These are phyloP conservation scores for Somion occarium DNA, from an alignment of 1,284 basidiomycete genomes.

Conservation along the genomic window DNA sequence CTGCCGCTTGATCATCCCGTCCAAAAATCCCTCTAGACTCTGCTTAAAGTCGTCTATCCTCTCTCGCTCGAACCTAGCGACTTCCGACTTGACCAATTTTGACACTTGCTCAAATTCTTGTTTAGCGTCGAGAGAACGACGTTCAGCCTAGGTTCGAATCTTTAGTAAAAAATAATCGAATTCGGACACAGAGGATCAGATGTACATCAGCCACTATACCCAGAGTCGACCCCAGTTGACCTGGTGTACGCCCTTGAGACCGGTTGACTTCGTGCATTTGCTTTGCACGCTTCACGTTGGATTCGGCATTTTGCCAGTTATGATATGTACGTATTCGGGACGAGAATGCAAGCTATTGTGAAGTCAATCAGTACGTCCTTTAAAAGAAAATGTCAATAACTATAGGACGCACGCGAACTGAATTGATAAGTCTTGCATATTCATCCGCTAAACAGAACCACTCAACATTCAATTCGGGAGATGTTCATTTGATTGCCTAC, in stretches of 20 bases:
- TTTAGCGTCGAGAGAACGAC: conserved; percentile 74
- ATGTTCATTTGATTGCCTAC: conserved; percentile 28
- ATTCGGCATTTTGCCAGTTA: conserved; percentile 76
- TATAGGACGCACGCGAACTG: conserved; percentile 66
- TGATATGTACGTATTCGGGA: conserved; percentile 83
- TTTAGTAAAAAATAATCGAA: not conserved
- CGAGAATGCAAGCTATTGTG: conserved; percentile 71
- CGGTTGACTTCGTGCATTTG: conserved; percentile 79
- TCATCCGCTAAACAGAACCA: conserved; percentile 62
- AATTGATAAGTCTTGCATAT: conserved; percentile 87
- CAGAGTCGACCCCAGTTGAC: conserved; percentile 64
- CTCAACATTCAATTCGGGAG: not conserved
- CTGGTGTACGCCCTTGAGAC: conserved; percentile 65
- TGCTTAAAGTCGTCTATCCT: conserved; percentile 86
- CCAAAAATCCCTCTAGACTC: conserved; percentile 71
- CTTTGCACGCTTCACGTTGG: conserved; percentile 69
- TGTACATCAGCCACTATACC: conserved; percentile 76
- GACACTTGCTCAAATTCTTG: conserved; percentile 88
- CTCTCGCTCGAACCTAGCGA: conserved; percentile 92
- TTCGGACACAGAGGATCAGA: conserved; percentile 10
- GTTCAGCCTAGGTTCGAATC: conserved; percentile 69
- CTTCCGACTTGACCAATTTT: conserved; percentile 85
- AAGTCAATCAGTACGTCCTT: not conserved
- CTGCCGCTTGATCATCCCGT: conserved; percentile 79
- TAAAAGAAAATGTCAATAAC: conserved; percentile 6